Evolutionary conservation across 1,139 yeast species (phyloP), one percentile per base, ranked within the genome.

Genomic region (Zygoascus sp.): DNA sequence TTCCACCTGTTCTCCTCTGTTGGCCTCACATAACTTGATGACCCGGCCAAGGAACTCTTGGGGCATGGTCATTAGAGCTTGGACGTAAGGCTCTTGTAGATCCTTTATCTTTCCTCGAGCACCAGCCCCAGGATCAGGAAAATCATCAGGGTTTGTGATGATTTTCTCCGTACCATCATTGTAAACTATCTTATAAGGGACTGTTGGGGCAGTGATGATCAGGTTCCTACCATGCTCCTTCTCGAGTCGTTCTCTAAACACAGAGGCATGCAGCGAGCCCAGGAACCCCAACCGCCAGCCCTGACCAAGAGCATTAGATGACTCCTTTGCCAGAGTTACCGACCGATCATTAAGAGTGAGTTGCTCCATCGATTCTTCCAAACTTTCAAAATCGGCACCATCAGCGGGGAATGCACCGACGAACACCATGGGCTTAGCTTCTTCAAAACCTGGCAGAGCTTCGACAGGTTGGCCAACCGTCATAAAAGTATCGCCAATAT

Each of bases 391-490:
- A 58, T 90, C 96, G 1, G 84, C 77, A 3, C 96, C 96, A 61
- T 90, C 96, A 0, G 96, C 94, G 0, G 98, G 98, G 59, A 89
- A 92, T 0, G 98, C 98, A 7, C 98, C 98, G 39, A 92, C 95
- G 65, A 90, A 92, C 5, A 92, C 97, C 97, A 92, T 92, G 1
- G 98, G 97, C 63, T 92, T 90, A 1, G 95, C 90, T 58, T 88
- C 97, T 64, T 90, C 97, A 65, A 92, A 92, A 0, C 97, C 97
- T 0, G 96, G 96, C 23, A 92, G 70, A 1, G 96, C 83, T 50
- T 81, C 85, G 1, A 86, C 79, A 46, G 74, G 77, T 23, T 77
- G 73, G 2, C 86, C 87, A n/a, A 73, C 70, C 49, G 79, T 81
- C 75, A 81, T 79, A 54, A 88, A 77, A 0, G 98, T 92, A 62